phyloP scores from a whole-genome alignment of 768 basidiomycete genomes.

The Tricholoma furcatifolium region DNA sequence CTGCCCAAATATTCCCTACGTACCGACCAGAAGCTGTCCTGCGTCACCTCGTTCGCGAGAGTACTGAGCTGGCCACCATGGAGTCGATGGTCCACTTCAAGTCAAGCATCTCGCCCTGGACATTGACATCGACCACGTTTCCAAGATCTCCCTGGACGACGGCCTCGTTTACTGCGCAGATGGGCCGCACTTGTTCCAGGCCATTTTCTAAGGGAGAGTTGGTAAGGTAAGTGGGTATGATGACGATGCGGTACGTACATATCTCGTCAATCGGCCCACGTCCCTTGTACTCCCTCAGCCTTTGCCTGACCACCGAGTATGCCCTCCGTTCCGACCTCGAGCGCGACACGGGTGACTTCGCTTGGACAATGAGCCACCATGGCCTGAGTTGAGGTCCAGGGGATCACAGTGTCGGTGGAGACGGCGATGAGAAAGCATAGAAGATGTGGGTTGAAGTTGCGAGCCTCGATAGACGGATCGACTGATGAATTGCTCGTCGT shows the following conservation, averaged over 20 bases:
- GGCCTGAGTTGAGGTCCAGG: background rate
- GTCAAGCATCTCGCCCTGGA: constrained; percentile 86
- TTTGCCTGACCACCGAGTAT: too few species aligned
- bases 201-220: constrained; percentile 80
- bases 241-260: constrained; percentile 79
- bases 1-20: constrained; percentile 92
- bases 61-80: constrained; percentile 91
- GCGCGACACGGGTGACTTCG: too few species aligned
- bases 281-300: constrained; percentile 78
- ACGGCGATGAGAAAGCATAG: constrained; percentile 5
- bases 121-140: constrained; percentile 90
- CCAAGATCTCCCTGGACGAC: constrained; percentile 88
- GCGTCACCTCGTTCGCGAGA: constrained; percentile 80
- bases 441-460: constrained; percentile 4
- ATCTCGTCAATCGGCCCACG: constrained; percentile 89
- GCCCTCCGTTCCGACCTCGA: too few species aligned
- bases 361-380: background rate
- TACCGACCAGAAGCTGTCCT: constrained; percentile 88
- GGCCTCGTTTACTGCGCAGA: constrained; percentile 90
- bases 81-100: constrained; percentile 83
- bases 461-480: background rate
- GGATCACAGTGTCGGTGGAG: background rate
- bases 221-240: constrained; percentile 70
- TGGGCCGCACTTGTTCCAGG: constrained; percentile 77
- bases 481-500: constrained; percentile 3